Conservation (phyloP, 257 asterid species). For the Osmanthus fragrans region DNA sequence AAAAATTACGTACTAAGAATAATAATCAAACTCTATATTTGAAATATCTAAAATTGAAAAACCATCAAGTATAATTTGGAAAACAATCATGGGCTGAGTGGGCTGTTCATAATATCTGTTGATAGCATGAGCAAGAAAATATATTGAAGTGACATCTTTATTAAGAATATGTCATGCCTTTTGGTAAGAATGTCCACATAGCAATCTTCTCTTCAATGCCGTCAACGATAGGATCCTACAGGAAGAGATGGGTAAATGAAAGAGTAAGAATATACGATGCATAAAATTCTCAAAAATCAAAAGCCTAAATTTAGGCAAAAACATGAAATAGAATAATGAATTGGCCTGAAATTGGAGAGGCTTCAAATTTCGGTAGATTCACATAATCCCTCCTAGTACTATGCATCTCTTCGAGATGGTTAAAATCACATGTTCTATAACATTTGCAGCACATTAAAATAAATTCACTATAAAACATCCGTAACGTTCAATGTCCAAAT, state of each 20-base stretch:
- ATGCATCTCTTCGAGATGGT: slow-evolving; percentile 3
- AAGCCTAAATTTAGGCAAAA: slow-evolving; percentile 11
- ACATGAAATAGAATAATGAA: background rate
- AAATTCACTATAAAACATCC: slow-evolving; percentile 1
- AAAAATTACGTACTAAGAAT: slow-evolving; percentile 11
- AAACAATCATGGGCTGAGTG: slow-evolving; percentile 8
- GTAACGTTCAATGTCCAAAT: background rate
- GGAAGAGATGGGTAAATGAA: slow-evolving; percentile 17
- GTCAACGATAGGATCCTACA: slow-evolving; percentile 83
- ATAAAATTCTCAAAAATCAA: slow-evolving; percentile 5
- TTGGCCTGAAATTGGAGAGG: background rate
- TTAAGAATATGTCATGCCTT: slow-evolving; percentile 43
- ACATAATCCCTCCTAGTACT: background rate
- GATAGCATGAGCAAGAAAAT: background rate
- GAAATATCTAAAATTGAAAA: background rate
- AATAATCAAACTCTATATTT: background rate
- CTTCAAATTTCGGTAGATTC: background rate
- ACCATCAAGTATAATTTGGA: slow-evolving; percentile 8
- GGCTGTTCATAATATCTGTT: background rate
- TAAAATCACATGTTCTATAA: background rate
- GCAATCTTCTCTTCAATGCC: slow-evolving; percentile 98
- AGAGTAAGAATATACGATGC: slow-evolving; percentile 14
- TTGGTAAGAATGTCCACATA: slow-evolving; percentile 92
- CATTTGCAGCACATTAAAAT: slow-evolving; percentile 6
- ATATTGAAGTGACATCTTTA: background rate